These are phyloP conservation scores for Periconia sp. DNA, from an alignment of 2,329 filamentous ascomycete species.

Conservation along the genomic window DNA sequence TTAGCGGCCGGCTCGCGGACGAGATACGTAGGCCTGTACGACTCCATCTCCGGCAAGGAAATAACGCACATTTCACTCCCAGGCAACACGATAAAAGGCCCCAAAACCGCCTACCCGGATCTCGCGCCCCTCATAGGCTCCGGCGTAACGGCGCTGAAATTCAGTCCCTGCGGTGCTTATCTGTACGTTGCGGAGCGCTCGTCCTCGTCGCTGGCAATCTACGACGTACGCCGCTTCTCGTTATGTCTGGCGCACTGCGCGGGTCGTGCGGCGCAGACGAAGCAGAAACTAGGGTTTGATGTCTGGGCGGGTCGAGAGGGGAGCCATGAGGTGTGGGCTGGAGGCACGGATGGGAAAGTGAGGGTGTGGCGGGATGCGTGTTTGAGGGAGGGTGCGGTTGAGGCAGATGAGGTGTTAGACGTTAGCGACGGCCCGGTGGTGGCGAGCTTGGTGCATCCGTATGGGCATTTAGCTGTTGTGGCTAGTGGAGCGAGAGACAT, in stretches of 20 bases:
- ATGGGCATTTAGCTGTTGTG: conserved; percentile 28
- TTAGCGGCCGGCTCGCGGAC: conserved; percentile 64
- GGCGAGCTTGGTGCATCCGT: conserved; percentile 29
- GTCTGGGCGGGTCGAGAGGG: conserved; percentile 42
- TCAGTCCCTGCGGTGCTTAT: conserved; percentile 65
- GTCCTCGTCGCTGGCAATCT: conserved; percentile 62
- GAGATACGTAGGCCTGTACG: conserved; percentile 63
- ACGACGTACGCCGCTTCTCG: conserved; percentile 63
- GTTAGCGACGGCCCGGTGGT: conserved; percentile 27
- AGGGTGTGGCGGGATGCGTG: conserved; percentile 48
- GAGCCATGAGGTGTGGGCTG: conserved; percentile 63
- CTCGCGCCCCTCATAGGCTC: conserved; percentile 43
- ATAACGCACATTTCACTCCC: conserved; percentile 59
- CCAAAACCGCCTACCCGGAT: conserved; percentile 9
- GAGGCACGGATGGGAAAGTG: conserved; percentile 62
- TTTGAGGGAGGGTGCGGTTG: conserved; percentile 33
- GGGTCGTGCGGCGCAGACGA: conserved; percentile 53
- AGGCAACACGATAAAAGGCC: conserved; percentile 16
- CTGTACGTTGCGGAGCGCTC: conserved; percentile 64
- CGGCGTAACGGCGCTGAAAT: conserved; percentile 63
- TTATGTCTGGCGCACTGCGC: conserved; percentile 57
- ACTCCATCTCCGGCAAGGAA: conserved; percentile 55
- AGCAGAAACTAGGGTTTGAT: conserved; percentile 64
- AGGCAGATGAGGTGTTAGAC: conserved; percentile 43
- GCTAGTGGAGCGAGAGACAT: conserved; percentile 26